Conservation (phyloP, 78 protist genomes). For the Polysphondylium violaceum region DNA sequence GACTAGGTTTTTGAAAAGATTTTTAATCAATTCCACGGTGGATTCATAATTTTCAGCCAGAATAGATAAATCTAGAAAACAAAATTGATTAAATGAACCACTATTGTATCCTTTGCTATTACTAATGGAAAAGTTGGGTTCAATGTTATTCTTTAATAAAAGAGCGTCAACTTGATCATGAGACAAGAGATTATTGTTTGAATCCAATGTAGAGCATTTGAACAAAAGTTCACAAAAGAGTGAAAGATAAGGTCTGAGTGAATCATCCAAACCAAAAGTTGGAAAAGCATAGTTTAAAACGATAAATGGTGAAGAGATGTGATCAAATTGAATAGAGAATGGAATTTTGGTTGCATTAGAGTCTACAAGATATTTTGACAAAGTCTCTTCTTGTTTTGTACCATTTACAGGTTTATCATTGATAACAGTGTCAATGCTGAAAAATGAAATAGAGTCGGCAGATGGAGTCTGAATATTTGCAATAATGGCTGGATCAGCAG, state of each 20-base stretch:
- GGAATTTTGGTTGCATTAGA: slow-evolving; percentile 11
- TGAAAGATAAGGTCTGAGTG: slow-evolving; percentile 36
- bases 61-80: background rate
- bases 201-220: background rate
- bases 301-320: background rate
- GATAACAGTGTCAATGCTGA: background rate
- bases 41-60: background rate
- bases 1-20: background rate
- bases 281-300: background rate
- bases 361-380: background rate
- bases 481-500: background rate
- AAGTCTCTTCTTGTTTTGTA: background rate
- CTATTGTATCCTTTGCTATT: background rate
- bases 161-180: slow-evolving; percentile 40
- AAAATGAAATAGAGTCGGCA: slow-evolving; percentile 23
- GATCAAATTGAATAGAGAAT: slow-evolving; percentile 2
- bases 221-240: slow-evolving; percentile 15
- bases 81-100: background rate
- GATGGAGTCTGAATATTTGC: slow-evolving; percentile 20
- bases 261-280: slow-evolving; percentile 20
- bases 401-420: background rate
- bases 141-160: slow-evolving; percentile 36
- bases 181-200: background rate
- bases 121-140: background rate
- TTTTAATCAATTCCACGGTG: background rate